Conservation (phyloP, 225 moss, liverwort and hornwort species). For the Pleurozium schreberi region DNA sequence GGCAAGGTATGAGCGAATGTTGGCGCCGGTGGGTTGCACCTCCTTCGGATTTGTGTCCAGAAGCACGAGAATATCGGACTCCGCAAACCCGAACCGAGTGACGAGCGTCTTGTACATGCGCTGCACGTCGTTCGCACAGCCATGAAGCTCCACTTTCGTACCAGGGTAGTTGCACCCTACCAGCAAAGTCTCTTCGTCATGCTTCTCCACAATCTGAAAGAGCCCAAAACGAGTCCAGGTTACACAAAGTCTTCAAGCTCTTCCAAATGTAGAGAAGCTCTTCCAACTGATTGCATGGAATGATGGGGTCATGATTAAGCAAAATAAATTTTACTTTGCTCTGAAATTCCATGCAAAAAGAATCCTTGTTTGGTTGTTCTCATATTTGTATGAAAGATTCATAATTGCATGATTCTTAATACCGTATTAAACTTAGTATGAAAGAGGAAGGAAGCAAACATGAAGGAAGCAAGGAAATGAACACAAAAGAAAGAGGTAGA, state of each 20-base stretch:
- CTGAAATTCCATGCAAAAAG: too few species aligned
- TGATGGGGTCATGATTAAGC: too few species aligned
- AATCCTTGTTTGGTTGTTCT: too few species aligned
- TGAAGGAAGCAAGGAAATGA: too few species aligned
- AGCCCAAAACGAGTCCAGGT: background rate
- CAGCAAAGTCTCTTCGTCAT: slow-evolving; percentile 57
- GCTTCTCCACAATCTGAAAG: background rate
- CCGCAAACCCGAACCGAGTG: slow-evolving; percentile 48
- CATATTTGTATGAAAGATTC: too few species aligned
- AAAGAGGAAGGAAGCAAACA: too few species aligned
- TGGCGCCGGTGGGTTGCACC: slow-evolving; percentile 62
- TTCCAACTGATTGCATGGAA: too few species aligned
- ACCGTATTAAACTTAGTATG: too few species aligned
- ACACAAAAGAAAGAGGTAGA: too few species aligned
- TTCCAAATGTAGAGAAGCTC: too few species aligned
- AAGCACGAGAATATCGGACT: slow-evolving; percentile 50
- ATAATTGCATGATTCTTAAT: too few species aligned
- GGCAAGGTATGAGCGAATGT: slow-evolving; percentile 55
- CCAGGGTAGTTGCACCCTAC: slow-evolving; percentile 83
- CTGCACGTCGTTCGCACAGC: slow-evolving; percentile 72
- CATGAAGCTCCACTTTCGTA: slow-evolving; percentile 74
- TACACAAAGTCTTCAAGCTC: background rate
- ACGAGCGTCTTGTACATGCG: slow-evolving; percentile 50
- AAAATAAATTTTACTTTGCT: too few species aligned
- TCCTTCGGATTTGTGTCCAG: slow-evolving; percentile 50